Conservation (phyloP, 352 stramenopile species). For the Pythium grandisporangium region DNA sequence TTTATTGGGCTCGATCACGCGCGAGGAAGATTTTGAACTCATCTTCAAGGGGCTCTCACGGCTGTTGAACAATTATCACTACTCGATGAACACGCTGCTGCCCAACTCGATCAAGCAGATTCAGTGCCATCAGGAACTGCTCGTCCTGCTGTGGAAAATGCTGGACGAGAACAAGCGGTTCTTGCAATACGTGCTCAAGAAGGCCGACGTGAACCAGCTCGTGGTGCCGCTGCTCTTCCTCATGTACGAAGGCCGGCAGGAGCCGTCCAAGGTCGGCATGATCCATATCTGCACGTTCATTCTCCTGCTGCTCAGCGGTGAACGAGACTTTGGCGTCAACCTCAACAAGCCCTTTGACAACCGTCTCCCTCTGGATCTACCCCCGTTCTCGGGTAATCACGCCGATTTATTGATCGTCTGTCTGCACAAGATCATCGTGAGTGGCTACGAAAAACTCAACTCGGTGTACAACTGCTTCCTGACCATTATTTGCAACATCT, state of each 20-base stretch:
- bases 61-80: constrained; percentile 96
- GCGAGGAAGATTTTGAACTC: constrained; percentile 87
- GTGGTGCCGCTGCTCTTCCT: constrained; percentile 81
- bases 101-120: constrained; percentile 92
- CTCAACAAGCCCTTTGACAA: constrained; percentile 96
- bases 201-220: constrained; percentile 91
- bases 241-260: constrained; percentile 93
- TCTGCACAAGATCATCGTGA: constrained; percentile 98
- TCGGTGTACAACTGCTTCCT: constrained; percentile 98
- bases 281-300: constrained; percentile 99
- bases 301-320: constrained; percentile 93
- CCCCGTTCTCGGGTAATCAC: constrained; percentile 94
- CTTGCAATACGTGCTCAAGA: constrained; percentile 90
- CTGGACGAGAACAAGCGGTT: constrained; percentile 97
- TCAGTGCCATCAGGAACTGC: constrained; percentile 95
- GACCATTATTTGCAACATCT: constrained; percentile 98
- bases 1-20: constrained; percentile 55
- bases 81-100: constrained; percentile 91
- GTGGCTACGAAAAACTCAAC: constrained; percentile 94
- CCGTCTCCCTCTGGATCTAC: constrained; percentile 91
- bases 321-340: constrained; percentile 95
- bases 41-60: constrained; percentile 91
- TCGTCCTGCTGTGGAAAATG: constrained; percentile 98
- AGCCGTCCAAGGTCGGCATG: constrained; percentile 91
- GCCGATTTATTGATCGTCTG: constrained; percentile 96